phyloP scores from a whole-genome alignment of 2,329 filamentous ascomycete genomes.

The Penicillium hordei region DNA sequence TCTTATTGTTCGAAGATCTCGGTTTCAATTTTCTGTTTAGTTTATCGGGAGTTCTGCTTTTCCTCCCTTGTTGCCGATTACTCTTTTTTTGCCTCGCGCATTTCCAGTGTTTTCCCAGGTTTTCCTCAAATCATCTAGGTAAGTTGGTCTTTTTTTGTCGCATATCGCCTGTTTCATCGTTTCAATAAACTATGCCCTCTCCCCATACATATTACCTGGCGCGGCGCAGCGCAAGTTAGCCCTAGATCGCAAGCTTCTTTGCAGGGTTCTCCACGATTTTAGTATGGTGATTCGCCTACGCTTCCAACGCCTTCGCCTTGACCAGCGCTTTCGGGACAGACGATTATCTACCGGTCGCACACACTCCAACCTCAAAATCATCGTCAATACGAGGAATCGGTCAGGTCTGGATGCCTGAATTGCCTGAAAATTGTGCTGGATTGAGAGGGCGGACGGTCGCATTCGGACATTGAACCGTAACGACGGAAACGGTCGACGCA shows the following conservation, averaged over 20 bases:
- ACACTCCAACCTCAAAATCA: neutral
- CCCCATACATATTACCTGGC: neutral
- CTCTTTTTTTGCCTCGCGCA: slow-evolving; percentile 21
- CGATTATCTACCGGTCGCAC: slow-evolving; percentile 1
- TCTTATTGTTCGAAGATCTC: slow-evolving; percentile 28
- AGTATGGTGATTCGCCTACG: neutral
- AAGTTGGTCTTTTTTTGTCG: slow-evolving; percentile 13
- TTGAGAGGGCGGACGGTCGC: slow-evolving; percentile 15
- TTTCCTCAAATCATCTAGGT: slow-evolving; percentile 20
- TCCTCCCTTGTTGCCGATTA: slow-evolving; percentile 20
- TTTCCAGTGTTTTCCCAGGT: slow-evolving; percentile 21
- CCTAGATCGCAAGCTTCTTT: neutral
- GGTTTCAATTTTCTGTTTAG: slow-evolving; percentile 26
- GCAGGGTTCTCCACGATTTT: neutral
- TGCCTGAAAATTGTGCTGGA: neutral
- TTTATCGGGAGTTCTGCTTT: slow-evolving; percentile 31
- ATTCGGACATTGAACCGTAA: slow-evolving; percentile 9
- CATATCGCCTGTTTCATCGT: slow-evolving; percentile 20
- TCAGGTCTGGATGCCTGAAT: neutral
- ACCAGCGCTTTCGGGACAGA: slow-evolving; percentile 1
- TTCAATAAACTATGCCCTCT: neutral
- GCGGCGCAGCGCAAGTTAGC: neutral
- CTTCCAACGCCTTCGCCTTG: neutral
- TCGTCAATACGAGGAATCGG: neutral
- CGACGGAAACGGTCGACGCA: slow-evolving; percentile 27